Base-by-base conservation (phyloP, 2,329 filamentous ascomycete genomes). In the Pseudogymnoascus sp. region DNA sequence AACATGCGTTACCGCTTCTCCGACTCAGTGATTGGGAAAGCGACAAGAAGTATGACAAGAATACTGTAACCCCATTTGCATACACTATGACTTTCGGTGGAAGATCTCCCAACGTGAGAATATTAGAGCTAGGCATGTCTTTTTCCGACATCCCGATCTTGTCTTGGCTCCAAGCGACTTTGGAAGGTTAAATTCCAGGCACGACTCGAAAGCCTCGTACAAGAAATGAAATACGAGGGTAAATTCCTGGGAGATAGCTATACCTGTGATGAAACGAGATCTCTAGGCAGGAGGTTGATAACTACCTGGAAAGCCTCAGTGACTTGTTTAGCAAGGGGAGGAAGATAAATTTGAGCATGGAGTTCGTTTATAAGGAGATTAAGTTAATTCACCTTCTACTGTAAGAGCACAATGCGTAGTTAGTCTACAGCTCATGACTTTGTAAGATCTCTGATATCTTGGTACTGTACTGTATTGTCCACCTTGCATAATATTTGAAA, bases 111-210 rank as follows among this genome's bases (percentile, higher is more conserved):
- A 67, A 39, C 62, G 63, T 65, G 60, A 42, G 17, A 67, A 67
- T n/a, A 66, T 68, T 36, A 66, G 63, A 65, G 64, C 65, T 31
- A 68, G 61, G 58, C 60, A 60, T 61, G 21, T 67, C n/a, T 63
- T 65, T 25, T 65, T 66, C 44, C 63, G 63, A 66, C 51, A 44
- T 44, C 41, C 41, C 5, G 62, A 69, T 66, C 64, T 68, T 41
- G 65, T 70, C 51, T 61, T 69, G 17, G 66, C 68, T 65, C 65
- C 61, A 17, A 65, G 65, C 62, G 65, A 70, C 63, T 67, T 67
- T 61, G 60, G 66, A 65, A 64, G 25, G 58, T 59, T 35, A 60
- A 66, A 44, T 63, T 68, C 38, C 13, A 65, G 31, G 35, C 38
- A 61, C 62, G 58, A 61, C 64, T 66, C 62, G 42, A 63, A 35